Conservation (phyloP, 2,329 filamentous ascomycete genomes). For the Herpotrichia juniperi region DNA sequence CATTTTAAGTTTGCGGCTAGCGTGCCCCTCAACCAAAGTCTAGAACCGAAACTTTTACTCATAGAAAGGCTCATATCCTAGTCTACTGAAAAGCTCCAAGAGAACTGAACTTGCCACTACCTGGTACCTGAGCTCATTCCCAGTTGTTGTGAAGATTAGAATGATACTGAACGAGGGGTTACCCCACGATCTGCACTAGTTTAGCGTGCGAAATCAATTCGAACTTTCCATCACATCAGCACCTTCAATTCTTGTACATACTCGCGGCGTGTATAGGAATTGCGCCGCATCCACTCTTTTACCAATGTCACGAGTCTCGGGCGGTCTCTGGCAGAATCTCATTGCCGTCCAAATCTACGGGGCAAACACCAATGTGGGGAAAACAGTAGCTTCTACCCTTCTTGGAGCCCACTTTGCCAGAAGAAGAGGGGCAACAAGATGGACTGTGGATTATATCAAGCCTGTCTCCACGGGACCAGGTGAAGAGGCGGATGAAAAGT, state of each 20-base stretch:
- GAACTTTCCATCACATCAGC: background rate
- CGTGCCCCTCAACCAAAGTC: background rate
- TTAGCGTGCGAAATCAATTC: slow-evolving; percentile 1
- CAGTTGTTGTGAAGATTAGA: too few relatives aligned
- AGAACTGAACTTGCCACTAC: too few relatives aligned
- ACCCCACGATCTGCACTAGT: background rate
- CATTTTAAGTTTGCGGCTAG: background rate
- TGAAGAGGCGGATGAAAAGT: slow-evolving; percentile 74
- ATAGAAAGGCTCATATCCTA: background rate
- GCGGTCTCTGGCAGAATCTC: slow-evolving; percentile 71
- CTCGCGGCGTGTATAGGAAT: background rate
- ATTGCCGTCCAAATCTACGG: slow-evolving; percentile 78
- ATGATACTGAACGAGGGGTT: background rate
- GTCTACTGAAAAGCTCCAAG: too few relatives aligned
- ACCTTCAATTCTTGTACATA: background rate
- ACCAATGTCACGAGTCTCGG: slow-evolving; percentile 56
- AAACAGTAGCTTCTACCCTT: slow-evolving; percentile 79
- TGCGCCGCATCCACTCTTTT: background rate
- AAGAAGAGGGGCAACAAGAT: slow-evolving; percentile 21
- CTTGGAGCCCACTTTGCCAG: slow-evolving; percentile 64
- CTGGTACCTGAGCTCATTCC: too few relatives aligned
- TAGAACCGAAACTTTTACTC: too few relatives aligned
- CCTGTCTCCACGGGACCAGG: slow-evolving; percentile 78
- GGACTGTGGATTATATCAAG: slow-evolving; percentile 71
- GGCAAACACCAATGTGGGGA: slow-evolving; percentile 84